These are phyloP conservation scores for Myotisia sp. DNA, from an alignment of 2,329 filamentous ascomycete species.

Conservation along the genomic window DNA sequence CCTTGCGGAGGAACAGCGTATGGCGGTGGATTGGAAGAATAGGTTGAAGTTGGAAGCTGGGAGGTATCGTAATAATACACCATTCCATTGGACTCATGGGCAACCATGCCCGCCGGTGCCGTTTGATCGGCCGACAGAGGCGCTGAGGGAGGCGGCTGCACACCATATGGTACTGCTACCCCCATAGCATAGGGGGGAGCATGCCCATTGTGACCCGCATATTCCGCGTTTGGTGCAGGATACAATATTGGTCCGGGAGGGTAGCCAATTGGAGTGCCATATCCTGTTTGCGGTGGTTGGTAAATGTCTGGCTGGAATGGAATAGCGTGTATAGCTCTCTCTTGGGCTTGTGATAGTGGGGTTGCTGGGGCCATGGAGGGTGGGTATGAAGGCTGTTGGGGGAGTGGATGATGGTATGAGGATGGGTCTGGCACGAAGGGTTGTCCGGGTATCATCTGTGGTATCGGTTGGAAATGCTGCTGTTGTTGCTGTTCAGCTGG, in stretches of 20 bases:
- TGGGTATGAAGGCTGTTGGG: conserved; percentile 30
- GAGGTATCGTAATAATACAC: conserved; percentile 83
- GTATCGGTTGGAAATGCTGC: conserved; percentile 61
- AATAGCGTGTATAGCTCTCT: conserved; percentile 78
- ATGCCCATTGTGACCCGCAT: conserved; percentile 30
- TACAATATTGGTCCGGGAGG: conserved; percentile 56
- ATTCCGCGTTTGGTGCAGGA: conserved; percentile 31
- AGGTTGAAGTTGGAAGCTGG: conserved; percentile 40
- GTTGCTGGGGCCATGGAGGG: conserved; percentile 60
- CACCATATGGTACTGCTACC: conserved; percentile 40
- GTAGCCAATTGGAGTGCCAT: conserved; percentile 42
- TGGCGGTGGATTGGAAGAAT: conserved; percentile 34
- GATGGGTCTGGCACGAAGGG: conserved; percentile 33
- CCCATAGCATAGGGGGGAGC: background rate
- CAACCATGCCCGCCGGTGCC: conserved; percentile 35
- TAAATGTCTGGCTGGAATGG: conserved; percentile 71
- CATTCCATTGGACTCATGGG: conserved; percentile 88
- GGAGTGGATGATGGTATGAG: background rate
- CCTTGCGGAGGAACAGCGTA: conserved; percentile 41
- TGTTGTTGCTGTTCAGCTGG: conserved; percentile 45
- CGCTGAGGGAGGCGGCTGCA: conserved; percentile 13
- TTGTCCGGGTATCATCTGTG: conserved; percentile 69
- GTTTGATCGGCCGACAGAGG: conserved; percentile 36
- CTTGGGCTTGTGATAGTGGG: conserved; percentile 80
- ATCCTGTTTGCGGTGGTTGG: conserved; percentile 36